Base-by-base conservation (phyloP, 2,329 filamentous ascomycete genomes). In the Neopestalotiopsis rosae region DNA sequence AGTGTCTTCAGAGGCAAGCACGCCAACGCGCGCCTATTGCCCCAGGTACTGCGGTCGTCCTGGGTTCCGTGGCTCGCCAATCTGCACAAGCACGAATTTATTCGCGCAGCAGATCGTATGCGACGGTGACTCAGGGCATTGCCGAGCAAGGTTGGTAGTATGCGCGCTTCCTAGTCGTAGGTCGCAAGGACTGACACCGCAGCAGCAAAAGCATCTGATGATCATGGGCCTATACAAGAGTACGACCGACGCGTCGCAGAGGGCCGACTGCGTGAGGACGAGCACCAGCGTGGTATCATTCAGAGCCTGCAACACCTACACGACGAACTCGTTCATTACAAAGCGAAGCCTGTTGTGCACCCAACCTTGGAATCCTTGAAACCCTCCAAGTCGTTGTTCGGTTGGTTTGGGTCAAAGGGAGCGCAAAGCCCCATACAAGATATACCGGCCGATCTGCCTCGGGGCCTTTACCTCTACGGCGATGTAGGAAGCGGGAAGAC, bases 401-500 rank as follows among this genome's bases (percentile, higher is more conserved):
- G 86, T 30, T 82, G 92, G 66, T 92, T 94, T 74, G 87, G 90
- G 13, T 79, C 82, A 13, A 81, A 81, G 74, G 69, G 79, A 74
- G 71, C 79, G 74, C 73, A 81, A 74, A 68, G 79, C 69, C 71
- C 80, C 73, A 81, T 86, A 17, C 81, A 82, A 65, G 80, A 82
- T 5, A 92, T 97, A 28, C 90, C 94, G 0, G 81, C 86, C n/a
- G 86, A 91, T 71, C 85, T 98, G 1, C 96, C 96, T 0, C 92
- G 94, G 73, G 96, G 96, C 0, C 82, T 99, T 40, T 99, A 99
- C 81, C 92, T 99, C 80, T 98, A 93, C 76, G 96, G 96, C 69
- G 96, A 99, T 79, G 96, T 99, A 2, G 96, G 96, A 56, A 97
- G 94, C 76, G 96, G 96, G 71, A 99, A 97, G 86, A 99, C 96